Conservation (phyloP, 306 rosid genomes). For the Rosa persica region DNA sequence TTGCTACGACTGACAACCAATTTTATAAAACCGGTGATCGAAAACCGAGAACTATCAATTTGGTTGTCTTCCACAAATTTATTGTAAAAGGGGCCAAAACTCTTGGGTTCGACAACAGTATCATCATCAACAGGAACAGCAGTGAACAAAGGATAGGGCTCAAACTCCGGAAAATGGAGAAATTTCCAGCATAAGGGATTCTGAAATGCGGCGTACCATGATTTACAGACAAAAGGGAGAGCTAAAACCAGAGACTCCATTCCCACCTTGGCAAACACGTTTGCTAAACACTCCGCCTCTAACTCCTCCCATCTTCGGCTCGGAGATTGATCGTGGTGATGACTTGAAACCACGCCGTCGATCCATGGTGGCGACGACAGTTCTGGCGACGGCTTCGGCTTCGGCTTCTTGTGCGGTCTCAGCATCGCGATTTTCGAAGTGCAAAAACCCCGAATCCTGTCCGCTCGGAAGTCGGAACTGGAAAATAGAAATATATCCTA, state of each 20-base stretch:
- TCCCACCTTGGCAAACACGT: background rate
- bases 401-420: background rate
- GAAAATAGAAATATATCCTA: background rate
- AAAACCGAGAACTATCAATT: background rate
- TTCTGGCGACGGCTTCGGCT: background rate
- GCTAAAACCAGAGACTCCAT: background rate
- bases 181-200: background rate
- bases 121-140: background rate
- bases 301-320: background rate
- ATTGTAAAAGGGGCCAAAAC: background rate
- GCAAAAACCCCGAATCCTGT: too few species aligned
- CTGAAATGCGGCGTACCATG: background rate
- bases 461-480: background rate
- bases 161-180: background rate
- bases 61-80: background rate
- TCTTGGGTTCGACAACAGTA: background rate
- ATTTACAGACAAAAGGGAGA: slow-evolving; percentile 4
- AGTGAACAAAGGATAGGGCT: background rate
- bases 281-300: background rate
- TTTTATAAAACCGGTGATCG: background rate
- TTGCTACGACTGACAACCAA: background rate
- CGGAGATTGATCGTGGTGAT: background rate
- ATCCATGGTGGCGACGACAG: background rate
- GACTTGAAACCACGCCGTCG: background rate
- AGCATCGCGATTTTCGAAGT: background rate